A percentile compares a stretch with the other conserved stretches of the same genome.
Conservation (phyloP, 2,329 filamentous ascomycete species). For the Diplocarpon mali region DNA sequence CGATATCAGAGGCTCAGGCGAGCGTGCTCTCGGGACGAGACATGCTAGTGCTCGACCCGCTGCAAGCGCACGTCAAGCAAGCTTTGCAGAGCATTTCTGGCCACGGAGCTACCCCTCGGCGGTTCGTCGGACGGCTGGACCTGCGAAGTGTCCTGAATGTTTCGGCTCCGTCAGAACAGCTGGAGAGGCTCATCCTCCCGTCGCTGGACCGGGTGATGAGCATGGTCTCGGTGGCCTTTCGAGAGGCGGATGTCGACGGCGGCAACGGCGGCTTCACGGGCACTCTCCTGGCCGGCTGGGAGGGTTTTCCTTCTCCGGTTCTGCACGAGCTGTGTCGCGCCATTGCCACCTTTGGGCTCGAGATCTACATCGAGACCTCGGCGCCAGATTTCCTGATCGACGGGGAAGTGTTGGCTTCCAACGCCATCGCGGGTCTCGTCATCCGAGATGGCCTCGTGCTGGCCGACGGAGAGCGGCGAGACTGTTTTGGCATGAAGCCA, state of each 20-base stretch:
- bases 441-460: slow-evolving; percentile 34
- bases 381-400: slow-evolving; percentile 32
- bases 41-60: slow-evolving; percentile 11
- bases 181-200: slow-evolving; percentile 1
- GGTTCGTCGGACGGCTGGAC: slow-evolving; percentile 28
- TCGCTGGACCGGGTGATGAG: slow-evolving; percentile 16
- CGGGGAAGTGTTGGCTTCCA: slow-evolving; percentile 27
- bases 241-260: slow-evolving; percentile 23
- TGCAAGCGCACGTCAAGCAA: slow-evolving; percentile 5
- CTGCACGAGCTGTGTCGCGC: slow-evolving; percentile 27
- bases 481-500: slow-evolving; percentile 34
- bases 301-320: slow-evolving; percentile 16
- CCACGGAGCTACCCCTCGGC: slow-evolving; percentile 9
- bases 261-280: slow-evolving; percentile 30
- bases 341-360: slow-evolving; percentile 26
- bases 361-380: slow-evolving; percentile 32
- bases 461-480: slow-evolving; percentile 30
- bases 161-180: background rate
- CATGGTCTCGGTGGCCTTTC: slow-evolving; percentile 19
- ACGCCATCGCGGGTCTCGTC: slow-evolving; percentile 30
- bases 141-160: slow-evolving; percentile 1
- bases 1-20: slow-evolving; percentile 5
- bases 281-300: slow-evolving; percentile 33
- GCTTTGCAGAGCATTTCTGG: slow-evolving; percentile 12
- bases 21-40: slow-evolving; percentile 4